Evolutionary conservation across 148 eudicot species (phyloP), one percentile per base, ranked within the genome.

Genomic region (Rhododendron henanense): DNA sequence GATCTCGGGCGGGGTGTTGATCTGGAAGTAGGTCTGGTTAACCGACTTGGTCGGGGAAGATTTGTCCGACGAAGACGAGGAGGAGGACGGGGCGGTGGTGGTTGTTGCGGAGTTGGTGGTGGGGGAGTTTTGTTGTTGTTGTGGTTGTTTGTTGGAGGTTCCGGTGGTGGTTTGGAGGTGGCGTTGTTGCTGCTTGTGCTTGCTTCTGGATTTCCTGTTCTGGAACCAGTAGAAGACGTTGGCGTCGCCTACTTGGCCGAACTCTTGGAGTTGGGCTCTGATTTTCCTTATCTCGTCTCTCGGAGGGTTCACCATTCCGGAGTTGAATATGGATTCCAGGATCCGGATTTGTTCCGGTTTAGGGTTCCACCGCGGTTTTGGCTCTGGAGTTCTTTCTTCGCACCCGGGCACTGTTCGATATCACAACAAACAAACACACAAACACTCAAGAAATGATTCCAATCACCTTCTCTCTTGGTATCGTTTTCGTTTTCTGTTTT

Each of bases 191-290:
- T 90, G 91, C 89, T 95, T 97, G 89, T 95, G 93, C 84, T 97
- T 97, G 88, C 94, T 93, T 28, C 99, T 84, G 1, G 99, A 97
- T 87, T 97, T 97, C 4, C 98, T 89, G 92, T 97, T 97, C 45
- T 97, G 99, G 84, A 97, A 97, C 99, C 99, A 97, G 85, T 97
- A 97, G 88, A 95, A 97, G n/a, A 97, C 99, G 74, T 97, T 97
- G 28, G 99, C 98, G 23, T 97, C 99, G 5, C 98, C 99, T 1
- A 97, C 98, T 89, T 95, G 98, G 67, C 99, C 98, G 71, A 92
- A 97, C 85, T 97, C 96, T 82, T 95, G 96, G 0, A 97, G 88
- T 7, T 94, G 96, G 37, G 91, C 89, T 78, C 97, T 91, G 90
- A 96, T 96, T 85, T 90, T 92, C 47, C 96, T 89, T 44, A 96